Base-by-base conservation (phyloP, 1,284 basidiomycete genomes). In the Ustilago trichophora region DNA sequence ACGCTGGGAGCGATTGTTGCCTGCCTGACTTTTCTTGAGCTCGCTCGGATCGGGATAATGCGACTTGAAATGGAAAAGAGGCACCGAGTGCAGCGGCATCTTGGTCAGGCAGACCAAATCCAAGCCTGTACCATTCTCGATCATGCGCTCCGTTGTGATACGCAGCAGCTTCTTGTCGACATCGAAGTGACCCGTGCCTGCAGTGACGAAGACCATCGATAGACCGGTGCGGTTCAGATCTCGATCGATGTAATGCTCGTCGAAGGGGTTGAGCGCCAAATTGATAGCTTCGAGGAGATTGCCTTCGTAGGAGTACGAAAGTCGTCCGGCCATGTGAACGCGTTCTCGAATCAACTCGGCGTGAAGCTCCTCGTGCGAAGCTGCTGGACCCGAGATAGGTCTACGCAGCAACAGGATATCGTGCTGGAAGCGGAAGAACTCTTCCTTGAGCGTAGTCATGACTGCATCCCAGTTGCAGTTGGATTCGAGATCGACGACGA, bases 201-300 rank as follows among this genome's bases (percentile, higher is more conserved):
- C 93, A 0, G 93, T 95, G 63, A 98, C 88, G 44, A 98, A 82
- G 34, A 94, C 87, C 12, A 91, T 90, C 9, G 89, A 88, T 2
- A 90, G 83, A 22, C 95, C 96, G 0, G 95, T 98, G n/a, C 93
- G 85, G 8, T 90, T 92, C 6, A 98, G 85, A 40, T 96, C 96
- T 21, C 95, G 90, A 80, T 98, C 95, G 71, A 98, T 90, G 80
- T 95, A 97, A 81, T 97, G 93, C 21, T 91, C 91, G 83, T 98
- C 94, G 21, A 91, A 91, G 0, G 94, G 92, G 77, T 95, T 96
- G 16, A 98, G 86, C 1, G 89, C 91, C 47, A 98, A 86, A 75
- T 98, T 98, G 71, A 98, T 86, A 1, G 93, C 92, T 82, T 98
- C 95, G 8, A 98, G 87, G 24, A 98, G 85, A 36, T 94, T 95